Conservation (phyloP, 73 alveolate genomes). For the Stentor roeselii region DNA sequence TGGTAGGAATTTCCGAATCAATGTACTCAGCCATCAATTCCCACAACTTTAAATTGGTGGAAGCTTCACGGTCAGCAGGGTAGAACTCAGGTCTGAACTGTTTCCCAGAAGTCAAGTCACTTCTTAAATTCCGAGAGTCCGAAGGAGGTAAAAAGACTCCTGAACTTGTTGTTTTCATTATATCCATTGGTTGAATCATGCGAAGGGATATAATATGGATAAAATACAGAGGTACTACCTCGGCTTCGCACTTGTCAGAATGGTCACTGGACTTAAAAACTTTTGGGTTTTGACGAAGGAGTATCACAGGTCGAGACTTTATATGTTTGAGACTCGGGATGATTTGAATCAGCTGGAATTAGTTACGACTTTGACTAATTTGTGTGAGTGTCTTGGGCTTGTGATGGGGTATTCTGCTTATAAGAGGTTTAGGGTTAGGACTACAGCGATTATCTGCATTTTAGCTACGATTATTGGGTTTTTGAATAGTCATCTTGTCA, state of each 20-base stretch:
- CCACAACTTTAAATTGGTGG: slow-evolving; percentile 16
- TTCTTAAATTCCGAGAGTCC: background rate
- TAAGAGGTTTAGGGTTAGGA: background rate
- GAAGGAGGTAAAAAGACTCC: background rate
- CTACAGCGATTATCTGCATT: background rate
- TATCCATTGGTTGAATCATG: background rate
- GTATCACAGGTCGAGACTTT: background rate
- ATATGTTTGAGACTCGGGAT: background rate
- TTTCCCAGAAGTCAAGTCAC: background rate
- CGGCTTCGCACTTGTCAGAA: background rate
- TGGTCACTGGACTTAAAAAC: background rate
- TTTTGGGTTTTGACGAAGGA: background rate
- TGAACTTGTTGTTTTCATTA: background rate
- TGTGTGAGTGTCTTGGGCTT: background rate
- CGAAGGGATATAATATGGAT: background rate
- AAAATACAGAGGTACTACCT: background rate
- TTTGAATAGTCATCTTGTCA: background rate
- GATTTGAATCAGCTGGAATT: background rate
- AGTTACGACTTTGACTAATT: background rate
- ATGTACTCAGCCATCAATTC: slow-evolving; percentile 18
- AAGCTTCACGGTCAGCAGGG: background rate
- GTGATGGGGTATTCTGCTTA: background rate
- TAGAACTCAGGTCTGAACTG: slow-evolving; percentile 15
- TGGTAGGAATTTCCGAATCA: background rate
- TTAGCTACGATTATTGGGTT: too few relatives aligned